Conservation (phyloP, 768 basidiomycete species). For the Tulasnella sp. region DNA sequence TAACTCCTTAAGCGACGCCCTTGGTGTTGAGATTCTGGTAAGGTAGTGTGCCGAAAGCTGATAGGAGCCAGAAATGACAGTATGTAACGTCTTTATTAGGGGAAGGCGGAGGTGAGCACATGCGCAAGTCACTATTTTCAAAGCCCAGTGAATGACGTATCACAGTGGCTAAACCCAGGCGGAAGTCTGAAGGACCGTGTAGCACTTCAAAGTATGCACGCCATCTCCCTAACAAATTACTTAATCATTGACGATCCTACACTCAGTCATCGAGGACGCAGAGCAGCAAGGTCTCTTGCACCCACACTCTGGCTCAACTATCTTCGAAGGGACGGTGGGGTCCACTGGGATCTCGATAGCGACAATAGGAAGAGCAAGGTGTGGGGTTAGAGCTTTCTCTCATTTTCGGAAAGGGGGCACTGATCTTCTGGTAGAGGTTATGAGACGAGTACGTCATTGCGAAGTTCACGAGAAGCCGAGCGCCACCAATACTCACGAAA, state of each 20-base stretch:
- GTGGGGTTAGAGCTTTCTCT: slow-evolving; percentile 20
- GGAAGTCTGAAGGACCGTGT: slow-evolving; percentile 98
- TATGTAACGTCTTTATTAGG: slow-evolving; percentile 28
- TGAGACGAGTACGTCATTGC: slow-evolving; percentile 54
- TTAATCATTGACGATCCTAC: neutral
- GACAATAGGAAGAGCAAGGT: slow-evolving; percentile 82
- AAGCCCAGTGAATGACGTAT: neutral
- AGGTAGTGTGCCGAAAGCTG: slow-evolving; percentile 13
- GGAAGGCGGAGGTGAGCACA: slow-evolving; percentile 77
- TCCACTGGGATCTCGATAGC: slow-evolving; percentile 96
- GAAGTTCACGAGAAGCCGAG: neutral
- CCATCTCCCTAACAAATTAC: too few relatives aligned
- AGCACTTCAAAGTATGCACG: slow-evolving; percentile 66
- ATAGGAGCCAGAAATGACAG: neutral
- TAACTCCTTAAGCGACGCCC: slow-evolving; percentile 77
- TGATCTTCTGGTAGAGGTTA: slow-evolving; percentile 51
- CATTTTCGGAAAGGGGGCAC: neutral
- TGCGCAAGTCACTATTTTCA: neutral
- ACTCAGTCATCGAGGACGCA: slow-evolving; percentile 84
- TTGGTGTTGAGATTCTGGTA: slow-evolving; percentile 83
- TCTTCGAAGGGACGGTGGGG: slow-evolving; percentile 96
- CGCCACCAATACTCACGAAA: neutral
- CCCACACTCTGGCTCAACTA: slow-evolving; percentile 79
- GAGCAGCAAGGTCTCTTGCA: slow-evolving; percentile 70
- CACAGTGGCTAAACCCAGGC: slow-evolving; percentile 88